Base-by-base conservation (phyloP, 2,329 filamentous ascomycete species). In the Xylariaceae sp. region DNA sequence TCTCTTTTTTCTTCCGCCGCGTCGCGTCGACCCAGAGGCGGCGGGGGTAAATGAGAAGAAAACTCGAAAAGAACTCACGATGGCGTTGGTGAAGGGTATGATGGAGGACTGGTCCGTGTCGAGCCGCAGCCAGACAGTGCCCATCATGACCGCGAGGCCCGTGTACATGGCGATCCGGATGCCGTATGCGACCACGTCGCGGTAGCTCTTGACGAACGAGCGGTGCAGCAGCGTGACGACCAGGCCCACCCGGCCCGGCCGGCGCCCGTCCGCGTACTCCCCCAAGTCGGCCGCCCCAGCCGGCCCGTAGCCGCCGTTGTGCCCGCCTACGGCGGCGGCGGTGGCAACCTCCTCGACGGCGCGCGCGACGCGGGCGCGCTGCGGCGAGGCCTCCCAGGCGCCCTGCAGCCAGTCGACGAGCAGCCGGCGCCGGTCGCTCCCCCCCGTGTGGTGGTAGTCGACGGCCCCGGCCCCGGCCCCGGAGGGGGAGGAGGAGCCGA, bases 161-260 rank as follows among this genome's bases (percentile, higher is more conserved):
- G 80, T 67, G 57, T 93, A 92, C 85, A 45, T 93, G 25, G 73
- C 80, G 26, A 92, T 68, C 3, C 87, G 76, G 45, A 92, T 86
- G 0, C 82, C 83, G 50, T 94, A 94, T 0, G 80, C 85, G 32
- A 94, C 76, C 5, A 93, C 70, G 53, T 94, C 87, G 17, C 87
- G 78, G 56, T 89, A 84, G 29, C 77, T 82, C 61, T 94, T 94
- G 58, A 93, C 78, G 52, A 85, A 87, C 11, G 77, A 78, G 18
- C 87, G 77, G 52, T 90, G 83, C 12, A 92, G 68, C 4, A 93
- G 68, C 1, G 80, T 78, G 4, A 77, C 24, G 0, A 76, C 71
- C 22, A 84, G 63, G 3, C 61, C 62, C 3, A 67, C 50, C 3
- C 63, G 46, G 5, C 65, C 63, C 0, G 77, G 72, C 31, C 49